Evolutionary conservation across 2,329 filamentous ascomycete species (phyloP).

Genomic region (Graphiopsis chlorocephala): DNA sequence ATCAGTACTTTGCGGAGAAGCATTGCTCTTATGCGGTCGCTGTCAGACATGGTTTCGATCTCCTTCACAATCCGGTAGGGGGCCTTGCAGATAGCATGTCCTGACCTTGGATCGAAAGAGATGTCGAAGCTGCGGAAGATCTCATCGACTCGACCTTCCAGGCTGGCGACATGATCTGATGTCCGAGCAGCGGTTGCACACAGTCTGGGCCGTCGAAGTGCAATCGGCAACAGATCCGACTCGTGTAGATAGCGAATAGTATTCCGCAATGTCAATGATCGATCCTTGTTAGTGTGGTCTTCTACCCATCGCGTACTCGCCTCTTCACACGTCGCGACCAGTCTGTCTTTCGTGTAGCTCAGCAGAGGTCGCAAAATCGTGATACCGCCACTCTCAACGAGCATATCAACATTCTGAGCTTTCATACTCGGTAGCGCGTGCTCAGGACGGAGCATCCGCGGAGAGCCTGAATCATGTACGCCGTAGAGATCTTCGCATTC

Average conservation of each 20-base stretch:
- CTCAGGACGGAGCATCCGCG: conserved; percentile 31
- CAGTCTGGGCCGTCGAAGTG: conserved; percentile 65
- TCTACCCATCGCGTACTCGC: conserved; percentile 73
- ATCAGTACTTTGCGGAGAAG: conserved; percentile 50
- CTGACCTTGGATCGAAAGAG: conserved; percentile 41
- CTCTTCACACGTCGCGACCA: conserved; percentile 73
- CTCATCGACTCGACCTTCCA: conserved; percentile 54
- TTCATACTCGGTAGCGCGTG: not conserved
- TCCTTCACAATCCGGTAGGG: not conserved
- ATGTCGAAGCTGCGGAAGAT: conserved; percentile 52
- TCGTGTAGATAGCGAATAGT: conserved; percentile 68
- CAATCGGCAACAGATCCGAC: conserved; percentile 61
- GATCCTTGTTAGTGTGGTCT: conserved; percentile 78
- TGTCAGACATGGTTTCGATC: not conserved
- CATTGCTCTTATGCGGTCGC: conserved; percentile 36
- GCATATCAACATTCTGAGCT: not conserved
- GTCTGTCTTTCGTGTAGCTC: conserved; percentile 65
- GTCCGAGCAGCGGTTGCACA: conserved; percentile 58
- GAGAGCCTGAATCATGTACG: conserved; percentile 49
- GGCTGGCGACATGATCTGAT: conserved; percentile 41
- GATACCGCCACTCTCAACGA: conserved; percentile 64
- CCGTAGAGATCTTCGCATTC: conserved; percentile 76
- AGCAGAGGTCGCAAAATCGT: conserved; percentile 68
- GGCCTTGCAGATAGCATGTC: conserved; percentile 23
- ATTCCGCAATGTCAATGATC: conserved; percentile 75